Evolutionary conservation across 306 rosid genomes (phyloP), one percentile per base, ranked within the genome.

Genomic region (Glycine latifolia): DNA sequence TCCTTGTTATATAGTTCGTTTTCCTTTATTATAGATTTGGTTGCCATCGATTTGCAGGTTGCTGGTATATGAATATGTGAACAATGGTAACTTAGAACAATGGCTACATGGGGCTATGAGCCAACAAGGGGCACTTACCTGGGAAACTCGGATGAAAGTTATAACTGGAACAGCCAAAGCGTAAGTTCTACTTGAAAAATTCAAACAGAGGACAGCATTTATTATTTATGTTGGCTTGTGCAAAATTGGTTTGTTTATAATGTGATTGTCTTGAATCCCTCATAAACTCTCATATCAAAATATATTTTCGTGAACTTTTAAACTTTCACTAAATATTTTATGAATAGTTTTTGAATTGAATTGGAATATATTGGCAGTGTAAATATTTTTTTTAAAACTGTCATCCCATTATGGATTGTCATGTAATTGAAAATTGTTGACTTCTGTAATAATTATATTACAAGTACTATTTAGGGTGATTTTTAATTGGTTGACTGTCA

Each of bases 101-200:
- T 93, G 99, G 99, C 85, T 95, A 69, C 98, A 95, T 68, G 98
- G 98, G 77, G 93, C 90, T 6, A 89, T 93, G 96, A 75, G 88
- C 47, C 94, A 91, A 75, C 90, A 84, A 49, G 98, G 97, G 52
- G 80, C 76, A 79, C 89, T 92, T 80, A 91, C 94, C 13, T 91
- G 98, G 98, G 98, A 92, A 75, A 94, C 97, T 3, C 95, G 98
- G 70, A 88, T 93, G 95, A 95, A 95, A 84, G 96, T 93, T 88
- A 81, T 91, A 75, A 92, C 91, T 69, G 94, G 98, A 70, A 95
- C 99, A 46, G 99, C 95, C 47, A 93, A 93, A 86, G 99, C 96
- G 98, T 95, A 92, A 92, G 31, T 87, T 82, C 61, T 72, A 33
- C 82, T 39, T 69, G 55, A 59, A 82, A 71, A 73, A 14, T 10